Evolutionary conservation across 179 eudicot species (phyloP).

Genomic region (Spinacia oleracea): DNA sequence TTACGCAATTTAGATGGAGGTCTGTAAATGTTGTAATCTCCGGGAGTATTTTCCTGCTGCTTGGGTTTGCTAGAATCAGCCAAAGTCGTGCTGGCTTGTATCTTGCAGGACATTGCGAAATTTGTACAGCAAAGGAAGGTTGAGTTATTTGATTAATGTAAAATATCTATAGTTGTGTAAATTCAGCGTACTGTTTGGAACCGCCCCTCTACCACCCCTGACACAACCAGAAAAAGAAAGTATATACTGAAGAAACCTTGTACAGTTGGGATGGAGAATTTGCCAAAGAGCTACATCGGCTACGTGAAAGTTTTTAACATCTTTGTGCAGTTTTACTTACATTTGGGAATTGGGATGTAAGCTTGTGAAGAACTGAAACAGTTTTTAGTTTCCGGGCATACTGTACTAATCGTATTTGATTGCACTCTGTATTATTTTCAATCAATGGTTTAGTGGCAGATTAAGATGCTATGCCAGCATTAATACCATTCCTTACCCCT

Average conservation of each 20-base stretch:
- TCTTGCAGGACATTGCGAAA: constrained; percentile 8
- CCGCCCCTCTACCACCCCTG: neutral
- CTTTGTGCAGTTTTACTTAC: neutral
- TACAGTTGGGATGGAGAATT: neutral
- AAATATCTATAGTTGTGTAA: constrained; percentile 1
- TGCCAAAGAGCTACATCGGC: neutral
- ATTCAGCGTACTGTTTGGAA: neutral
- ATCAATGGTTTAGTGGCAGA: too few species aligned
- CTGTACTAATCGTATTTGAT: too few species aligned
- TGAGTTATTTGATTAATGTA: constrained; percentile 22
- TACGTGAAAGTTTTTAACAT: neutral
- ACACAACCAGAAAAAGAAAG: neutral
- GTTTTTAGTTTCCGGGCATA: too few species aligned
- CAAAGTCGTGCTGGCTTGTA: neutral
- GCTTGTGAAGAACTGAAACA: neutral
- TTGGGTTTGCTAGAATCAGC: neutral
- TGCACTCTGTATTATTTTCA: too few species aligned
- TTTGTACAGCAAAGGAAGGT: constrained; percentile 3
- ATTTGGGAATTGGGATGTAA: too few species aligned
- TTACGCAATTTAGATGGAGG: neutral
- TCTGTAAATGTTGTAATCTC: constrained; percentile 4
- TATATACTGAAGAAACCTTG: neutral
- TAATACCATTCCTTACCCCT: too few species aligned
- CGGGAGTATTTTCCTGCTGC: neutral
- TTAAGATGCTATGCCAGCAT: too few species aligned